Base-by-base conservation (phyloP, 768 basidiomycete species). In the Cyclocybe cylindracea region DNA sequence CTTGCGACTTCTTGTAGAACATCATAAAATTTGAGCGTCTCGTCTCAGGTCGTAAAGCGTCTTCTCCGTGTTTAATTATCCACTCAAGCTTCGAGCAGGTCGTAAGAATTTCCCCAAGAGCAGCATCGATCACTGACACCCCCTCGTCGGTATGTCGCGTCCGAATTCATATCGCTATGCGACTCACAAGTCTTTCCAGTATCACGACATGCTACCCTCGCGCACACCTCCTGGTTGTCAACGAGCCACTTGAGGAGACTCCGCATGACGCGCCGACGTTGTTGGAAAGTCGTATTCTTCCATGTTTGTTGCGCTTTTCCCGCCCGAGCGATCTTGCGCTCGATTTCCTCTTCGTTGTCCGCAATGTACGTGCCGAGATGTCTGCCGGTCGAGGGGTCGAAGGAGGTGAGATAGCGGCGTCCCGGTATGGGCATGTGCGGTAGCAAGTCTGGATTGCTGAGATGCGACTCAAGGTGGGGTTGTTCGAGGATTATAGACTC, bases 31-130 rank as follows among this genome's bases (percentile, higher is more conserved):
- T 87, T 32, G 78, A 76, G 35, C 76, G 75, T 58, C 97, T 78
- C 9, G 77, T 79, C 59, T 94, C 86, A 0, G 94, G 91, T 55
- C 73, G 74, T 33, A 99, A 72, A 37, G 79, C 84, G 18, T 76
- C 70, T 66, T 97, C 93, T 37, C 94, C 97, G 55, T 95, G 83
- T 6, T 85, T 81, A 40, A 98, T 79, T 13, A 98, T 65, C 90
- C 90, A 98, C 58, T 96, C 90, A 71, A 98, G 75, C 67, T 99
- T 99, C 9, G 91, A 89, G 63, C 91, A 90, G 0, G 94, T 97
- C n/a, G 90, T 91, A 39, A 99, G 63, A 57, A 98, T 89, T 70
- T 99, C 97, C 34, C 97, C 97, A 37, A 99, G 77, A 2, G 91
- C 87, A 32, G 95, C 94, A 61, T 98, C 96, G 53, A 98, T 78